phyloP scores from a whole-genome alignment of 805 yeast genomes.

The Candida ulmi region DNA sequence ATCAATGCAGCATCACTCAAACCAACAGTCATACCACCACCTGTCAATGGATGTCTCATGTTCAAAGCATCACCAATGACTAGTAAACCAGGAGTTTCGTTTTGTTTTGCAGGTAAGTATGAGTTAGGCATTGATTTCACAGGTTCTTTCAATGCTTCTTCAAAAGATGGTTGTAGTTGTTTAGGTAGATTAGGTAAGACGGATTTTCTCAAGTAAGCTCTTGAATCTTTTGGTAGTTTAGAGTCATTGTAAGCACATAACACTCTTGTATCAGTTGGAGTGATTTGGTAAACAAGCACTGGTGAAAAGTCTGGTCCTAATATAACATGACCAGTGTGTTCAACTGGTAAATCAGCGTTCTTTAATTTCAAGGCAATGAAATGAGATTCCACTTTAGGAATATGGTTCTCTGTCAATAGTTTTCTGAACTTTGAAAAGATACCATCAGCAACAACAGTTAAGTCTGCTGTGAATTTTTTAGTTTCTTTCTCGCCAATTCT shows the following conservation, averaged over 20 bases:
- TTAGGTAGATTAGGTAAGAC: constrained; percentile 71
- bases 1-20: constrained; percentile 75
- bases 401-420: constrained; percentile 52
- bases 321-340: constrained; percentile 83
- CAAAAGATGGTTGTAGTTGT: constrained; percentile 59
- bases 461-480: constrained; percentile 46
- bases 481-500: constrained; percentile 37
- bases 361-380: constrained; percentile 79
- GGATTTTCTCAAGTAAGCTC: constrained; percentile 49
- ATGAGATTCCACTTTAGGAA: constrained; percentile 71
- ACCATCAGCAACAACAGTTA: constrained; percentile 87
- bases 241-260: constrained; percentile 78
- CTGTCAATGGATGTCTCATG: constrained; percentile 97
- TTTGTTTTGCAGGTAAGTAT: constrained; percentile 72
- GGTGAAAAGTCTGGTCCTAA: constrained; percentile 80
- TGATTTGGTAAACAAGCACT: constrained; percentile 80
- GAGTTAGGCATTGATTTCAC: constrained; percentile 92
- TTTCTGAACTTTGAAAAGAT: constrained; percentile 89
- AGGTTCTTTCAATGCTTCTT: constrained; percentile 52
- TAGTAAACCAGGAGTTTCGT: constrained; percentile 68
- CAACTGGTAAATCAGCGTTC: constrained; percentile 70
- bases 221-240: constrained; percentile 66
- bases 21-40: constrained; percentile 99
- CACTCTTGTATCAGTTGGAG: constrained; percentile 77
- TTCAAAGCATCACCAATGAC: constrained; percentile 90